Percentiles rank a stretch among this genome's conserved stretches.
These are phyloP conservation scores for Trichoderma pleuroti DNA, from an alignment of 2,329 filamentous ascomycete genomes.

Conservation along the genomic window DNA sequence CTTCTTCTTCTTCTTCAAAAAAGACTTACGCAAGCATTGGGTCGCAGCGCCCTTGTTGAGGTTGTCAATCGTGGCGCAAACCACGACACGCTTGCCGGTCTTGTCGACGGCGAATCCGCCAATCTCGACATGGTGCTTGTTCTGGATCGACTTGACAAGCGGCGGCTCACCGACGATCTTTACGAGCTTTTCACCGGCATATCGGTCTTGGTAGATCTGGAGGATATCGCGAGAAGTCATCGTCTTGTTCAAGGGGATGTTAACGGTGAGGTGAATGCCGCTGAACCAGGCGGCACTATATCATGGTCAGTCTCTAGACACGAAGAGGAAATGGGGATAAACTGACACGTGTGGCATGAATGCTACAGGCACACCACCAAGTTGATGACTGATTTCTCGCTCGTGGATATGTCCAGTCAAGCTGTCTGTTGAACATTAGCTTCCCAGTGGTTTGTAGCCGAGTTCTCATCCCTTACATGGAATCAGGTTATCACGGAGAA, in stretches of 20 bases:
- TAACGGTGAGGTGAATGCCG: not conserved
- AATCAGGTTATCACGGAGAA: not conserved
- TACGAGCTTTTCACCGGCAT: not conserved
- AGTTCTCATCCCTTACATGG: not conserved
- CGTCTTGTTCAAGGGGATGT: not conserved
- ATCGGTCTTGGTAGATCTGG: not conserved
- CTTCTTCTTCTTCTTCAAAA: too few species aligned
- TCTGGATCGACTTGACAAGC: not conserved
- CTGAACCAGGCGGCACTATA: not conserved
- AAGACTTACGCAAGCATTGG: not conserved
- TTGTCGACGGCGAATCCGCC: not conserved
- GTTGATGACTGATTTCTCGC: not conserved
- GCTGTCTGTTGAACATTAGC: not conserved
- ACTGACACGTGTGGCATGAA: not conserved
- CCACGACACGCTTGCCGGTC: not conserved
- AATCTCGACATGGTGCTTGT: not conserved
- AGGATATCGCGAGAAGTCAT: not conserved
- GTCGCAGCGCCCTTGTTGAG: not conserved
- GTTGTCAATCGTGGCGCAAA: not conserved
- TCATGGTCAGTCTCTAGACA: not conserved
- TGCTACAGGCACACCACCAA: not conserved
- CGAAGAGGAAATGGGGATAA: not conserved
- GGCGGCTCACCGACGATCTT: not conserved
- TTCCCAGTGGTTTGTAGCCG: not conserved
- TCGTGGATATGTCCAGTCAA: not conserved